Conservation (phyloP, 805 yeast species). For the Candida wancherniae region DNA sequence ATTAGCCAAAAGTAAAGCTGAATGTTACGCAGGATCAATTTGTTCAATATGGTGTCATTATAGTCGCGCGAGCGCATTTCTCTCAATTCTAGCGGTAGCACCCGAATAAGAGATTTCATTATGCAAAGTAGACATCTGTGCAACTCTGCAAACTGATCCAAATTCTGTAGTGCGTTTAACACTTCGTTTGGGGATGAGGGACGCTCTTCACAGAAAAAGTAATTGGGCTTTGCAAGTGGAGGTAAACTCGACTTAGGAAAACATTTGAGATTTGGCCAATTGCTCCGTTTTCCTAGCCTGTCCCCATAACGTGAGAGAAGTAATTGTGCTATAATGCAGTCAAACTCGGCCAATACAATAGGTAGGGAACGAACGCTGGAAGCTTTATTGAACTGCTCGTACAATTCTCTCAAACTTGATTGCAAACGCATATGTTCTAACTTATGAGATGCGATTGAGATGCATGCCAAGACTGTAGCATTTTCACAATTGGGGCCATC, state of each 20-base stretch:
- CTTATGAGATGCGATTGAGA: conserved; percentile 7
- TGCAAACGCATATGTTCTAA: conserved; percentile 2
- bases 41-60: conserved; percentile 6
- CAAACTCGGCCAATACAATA: conserved; percentile 11
- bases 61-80: too few relatives aligned
- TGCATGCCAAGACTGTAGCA: conserved; percentile 6
- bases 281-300: neutral
- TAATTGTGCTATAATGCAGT: conserved; percentile 5
- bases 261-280: neutral
- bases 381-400: conserved; percentile 10
- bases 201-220: conserved; percentile 13
- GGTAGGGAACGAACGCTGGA: conserved; percentile 9
- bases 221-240: conserved; percentile 28
- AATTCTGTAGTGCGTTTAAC: conserved; percentile 4
- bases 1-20: conserved; percentile 9
- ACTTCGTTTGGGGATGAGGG: conserved; percentile 3
- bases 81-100: too few relatives aligned
- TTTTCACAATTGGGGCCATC: conserved; percentile 1
- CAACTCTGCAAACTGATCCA: conserved; percentile 12
- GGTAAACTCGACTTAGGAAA: conserved; percentile 15
- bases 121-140: conserved; percentile 7
- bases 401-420: conserved; percentile 1
- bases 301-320: conserved; percentile 5
- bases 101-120: conserved; percentile 6
- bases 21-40: conserved; percentile 8